These are phyloP conservation scores for Calcarisporium arbuscula DNA, from an alignment of 2,329 filamentous ascomycete genomes.

Conservation along the genomic window DNA sequence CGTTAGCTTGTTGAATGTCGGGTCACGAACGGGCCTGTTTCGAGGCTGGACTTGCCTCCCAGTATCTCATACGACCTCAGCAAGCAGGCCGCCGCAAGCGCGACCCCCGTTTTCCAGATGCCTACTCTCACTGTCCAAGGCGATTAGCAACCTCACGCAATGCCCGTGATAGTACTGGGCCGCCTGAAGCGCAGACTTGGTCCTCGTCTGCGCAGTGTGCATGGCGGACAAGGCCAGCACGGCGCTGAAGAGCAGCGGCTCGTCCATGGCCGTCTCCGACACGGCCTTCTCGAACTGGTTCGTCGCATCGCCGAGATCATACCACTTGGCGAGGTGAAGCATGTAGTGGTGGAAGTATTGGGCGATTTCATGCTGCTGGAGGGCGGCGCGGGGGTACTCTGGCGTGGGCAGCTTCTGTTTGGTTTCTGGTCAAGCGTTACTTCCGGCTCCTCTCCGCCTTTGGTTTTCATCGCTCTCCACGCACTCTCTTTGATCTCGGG, in stretches of 20 bases:
- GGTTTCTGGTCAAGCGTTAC: no score
- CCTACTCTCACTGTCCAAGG: conserved; percentile 22
- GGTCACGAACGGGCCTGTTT: no score
- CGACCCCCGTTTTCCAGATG: conserved; percentile 28
- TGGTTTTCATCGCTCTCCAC: no score
- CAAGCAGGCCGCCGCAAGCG: conserved; percentile 39
- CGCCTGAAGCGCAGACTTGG: conserved; percentile 15
- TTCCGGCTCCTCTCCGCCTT: no score
- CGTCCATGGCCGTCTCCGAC: conserved; percentile 28
- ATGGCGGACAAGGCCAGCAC: conserved; percentile 38
- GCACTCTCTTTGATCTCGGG: no score
- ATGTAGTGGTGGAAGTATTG: conserved; percentile 34
- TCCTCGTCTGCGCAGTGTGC: conserved; percentile 24
- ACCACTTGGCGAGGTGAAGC: conserved; percentile 34
- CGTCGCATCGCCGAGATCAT: conserved; percentile 36
- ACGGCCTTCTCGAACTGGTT: conserved; percentile 28
- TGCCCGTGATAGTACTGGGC: conserved; percentile 34
- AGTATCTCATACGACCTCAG: conserved; percentile 44
- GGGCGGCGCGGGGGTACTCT: conserved; percentile 18
- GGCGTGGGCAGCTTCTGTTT: no score
- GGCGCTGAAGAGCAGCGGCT: conserved; percentile 35
- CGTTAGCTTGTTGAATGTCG: conserved; percentile 1
- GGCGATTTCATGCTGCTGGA: conserved; percentile 24
- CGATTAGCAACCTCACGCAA: conserved; percentile 33
- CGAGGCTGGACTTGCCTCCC: conserved; percentile 31